These are phyloP conservation scores for Auriscalpium vulgare DNA, from an alignment of 768 basidiomycete species.

Conservation along the genomic window DNA sequence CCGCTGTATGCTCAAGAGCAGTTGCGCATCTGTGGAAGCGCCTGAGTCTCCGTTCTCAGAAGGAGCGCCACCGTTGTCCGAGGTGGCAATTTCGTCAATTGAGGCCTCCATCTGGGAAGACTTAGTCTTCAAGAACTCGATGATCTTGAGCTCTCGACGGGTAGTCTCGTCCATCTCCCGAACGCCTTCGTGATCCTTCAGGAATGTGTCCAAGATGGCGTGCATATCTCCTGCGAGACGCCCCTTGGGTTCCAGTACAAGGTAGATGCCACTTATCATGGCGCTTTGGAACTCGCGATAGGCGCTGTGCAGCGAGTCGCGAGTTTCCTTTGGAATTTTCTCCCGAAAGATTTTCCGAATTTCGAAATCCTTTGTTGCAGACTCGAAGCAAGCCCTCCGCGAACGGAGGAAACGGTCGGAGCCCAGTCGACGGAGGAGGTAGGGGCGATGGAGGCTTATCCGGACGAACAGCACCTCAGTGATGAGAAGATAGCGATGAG, in stretches of 20 bases:
- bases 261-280: slow-evolving; percentile 84
- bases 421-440: slow-evolving; percentile 70
- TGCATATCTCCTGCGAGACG: slow-evolving; percentile 66
- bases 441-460: slow-evolving; percentile 81
- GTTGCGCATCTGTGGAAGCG: slow-evolving; percentile 4
- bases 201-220: slow-evolving; percentile 68
- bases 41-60: slow-evolving; percentile 2
- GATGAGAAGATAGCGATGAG: slow-evolving; percentile 82
- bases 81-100: slow-evolving; percentile 6
- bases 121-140: slow-evolving; percentile 71
- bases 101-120: slow-evolving; percentile 37
- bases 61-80: not conserved
- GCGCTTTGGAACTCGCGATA: slow-evolving; percentile 85
- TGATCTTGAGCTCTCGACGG: slow-evolving; percentile 73
- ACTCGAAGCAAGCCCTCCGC: slow-evolving; percentile 82
- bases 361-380: slow-evolving; percentile 79
- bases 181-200: slow-evolving; percentile 51
- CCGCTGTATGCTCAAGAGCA: slow-evolving; percentile 6
- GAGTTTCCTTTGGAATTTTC: slow-evolving; percentile 51
- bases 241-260: slow-evolving; percentile 72
- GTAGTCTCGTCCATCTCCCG: slow-evolving; percentile 79
- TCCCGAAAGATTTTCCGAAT: slow-evolving; percentile 66
- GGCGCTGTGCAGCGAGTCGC: slow-evolving; percentile 67
- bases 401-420: slow-evolving; percentile 80
- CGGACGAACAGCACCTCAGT: slow-evolving; percentile 87